Percentiles rank a stretch among this genome's conserved stretches.
phyloP scores from a whole-genome alignment of 805 yeast species.

The Jamesozyma piceae region DNA sequence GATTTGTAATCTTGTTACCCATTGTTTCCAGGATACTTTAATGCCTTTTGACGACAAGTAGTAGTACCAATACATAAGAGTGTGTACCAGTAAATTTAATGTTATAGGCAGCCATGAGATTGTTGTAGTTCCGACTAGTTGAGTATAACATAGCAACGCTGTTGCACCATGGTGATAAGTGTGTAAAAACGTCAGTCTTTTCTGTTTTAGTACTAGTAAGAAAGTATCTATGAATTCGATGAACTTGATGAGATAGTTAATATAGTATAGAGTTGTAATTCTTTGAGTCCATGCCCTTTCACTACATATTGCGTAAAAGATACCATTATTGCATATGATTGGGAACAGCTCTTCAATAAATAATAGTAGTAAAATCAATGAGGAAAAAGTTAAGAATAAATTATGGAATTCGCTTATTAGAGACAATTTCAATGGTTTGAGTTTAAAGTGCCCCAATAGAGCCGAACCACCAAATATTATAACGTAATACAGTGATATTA shows the following conservation, averaged over 20 bases:
- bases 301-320: conserved; percentile 77
- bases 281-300: conserved; percentile 70
- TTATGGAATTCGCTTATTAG: conserved; percentile 71
- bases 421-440: conserved; percentile 52
- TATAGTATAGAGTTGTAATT: conserved; percentile 74
- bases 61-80: conserved; percentile 96
- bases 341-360: conserved; percentile 81
- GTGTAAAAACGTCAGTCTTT: conserved; percentile 84
- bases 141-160: conserved; percentile 87
- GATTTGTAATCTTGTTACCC: conserved; percentile 95
- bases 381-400: conserved; percentile 57
- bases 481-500: conserved; percentile 59
- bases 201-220: conserved; percentile 82
- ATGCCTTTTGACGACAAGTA: conserved; percentile 86
- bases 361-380: conserved; percentile 57
- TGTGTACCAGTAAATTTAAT: conserved; percentile 85
- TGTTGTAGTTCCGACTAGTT: conserved; percentile 78
- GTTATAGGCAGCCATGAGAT: conserved; percentile 93
- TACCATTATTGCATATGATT: conserved; percentile 60
- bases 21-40: conserved; percentile 98
- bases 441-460: conserved; percentile 43
- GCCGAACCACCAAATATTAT: conserved; percentile 79
- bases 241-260: conserved; percentile 85
- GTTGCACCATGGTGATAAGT: conserved; percentile 98
- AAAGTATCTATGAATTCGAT: conserved; percentile 84